phyloP scores from a whole-genome alignment of 805 yeast species.

The Lipomyces lipofer region DNA sequence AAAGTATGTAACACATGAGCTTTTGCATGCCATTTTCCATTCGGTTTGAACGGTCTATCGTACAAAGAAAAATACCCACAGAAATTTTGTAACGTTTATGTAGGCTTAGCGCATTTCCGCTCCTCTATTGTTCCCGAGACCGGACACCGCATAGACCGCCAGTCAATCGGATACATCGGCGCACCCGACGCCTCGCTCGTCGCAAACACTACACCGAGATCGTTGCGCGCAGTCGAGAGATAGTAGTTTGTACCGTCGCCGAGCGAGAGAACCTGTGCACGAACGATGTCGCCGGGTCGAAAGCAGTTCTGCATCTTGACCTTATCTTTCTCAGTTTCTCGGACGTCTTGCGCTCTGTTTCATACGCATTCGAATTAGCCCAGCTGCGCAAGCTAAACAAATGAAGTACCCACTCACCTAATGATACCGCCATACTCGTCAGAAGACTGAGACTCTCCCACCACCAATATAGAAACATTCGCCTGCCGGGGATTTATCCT shows the following conservation, averaged over 20 bases:
- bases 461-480: constrained; percentile 69
- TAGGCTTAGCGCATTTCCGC: constrained; percentile 90
- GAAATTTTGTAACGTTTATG: too few species aligned
- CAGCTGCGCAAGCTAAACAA: not conserved
- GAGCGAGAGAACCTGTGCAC: constrained; percentile 71
- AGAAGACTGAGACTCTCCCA: constrained; percentile 49
- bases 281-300: constrained; percentile 88
- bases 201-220: constrained; percentile 92
- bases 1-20: too few species aligned
- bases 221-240: constrained; percentile 83
- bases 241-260: constrained; percentile 96
- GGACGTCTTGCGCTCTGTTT: constrained; percentile 75
- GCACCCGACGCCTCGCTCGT: constrained; percentile 67
- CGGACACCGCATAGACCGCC: constrained; percentile 91
- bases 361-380: too few species aligned
- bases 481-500: constrained; percentile 70
- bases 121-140: constrained; percentile 70
- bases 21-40: too few species aligned
- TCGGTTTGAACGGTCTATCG: too few species aligned
- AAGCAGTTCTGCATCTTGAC: constrained; percentile 77
- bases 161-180: constrained; percentile 83
- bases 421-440: constrained; percentile 35
- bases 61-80: too few species aligned
- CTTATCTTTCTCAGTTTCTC: constrained; percentile 87
- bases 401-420: constrained; percentile 16